Conservation (phyloP, 1,284 basidiomycete genomes). For the Amylostereum chailletii region DNA sequence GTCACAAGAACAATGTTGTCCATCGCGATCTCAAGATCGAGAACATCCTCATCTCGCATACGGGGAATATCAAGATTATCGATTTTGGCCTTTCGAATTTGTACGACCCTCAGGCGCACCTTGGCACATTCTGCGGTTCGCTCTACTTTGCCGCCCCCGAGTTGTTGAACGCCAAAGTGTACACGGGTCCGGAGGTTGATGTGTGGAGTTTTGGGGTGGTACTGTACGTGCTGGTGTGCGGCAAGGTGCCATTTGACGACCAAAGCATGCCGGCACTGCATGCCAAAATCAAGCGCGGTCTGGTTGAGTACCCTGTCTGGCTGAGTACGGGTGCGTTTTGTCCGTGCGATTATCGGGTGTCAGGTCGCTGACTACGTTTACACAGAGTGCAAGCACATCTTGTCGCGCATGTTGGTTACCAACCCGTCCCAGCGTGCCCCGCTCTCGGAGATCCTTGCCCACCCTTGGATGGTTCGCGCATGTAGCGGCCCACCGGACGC, state of each 20-base stretch:
- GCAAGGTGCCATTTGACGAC: constrained; percentile 98
- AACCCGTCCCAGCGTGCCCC: constrained; percentile 83
- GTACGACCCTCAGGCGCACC: constrained; percentile 78
- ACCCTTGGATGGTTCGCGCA: constrained; percentile 94
- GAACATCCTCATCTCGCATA: constrained; percentile 98
- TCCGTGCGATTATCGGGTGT: constrained; percentile 1
- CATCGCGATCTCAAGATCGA: constrained; percentile 99
- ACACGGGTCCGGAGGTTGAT: constrained; percentile 97
- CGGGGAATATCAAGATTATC: constrained; percentile 99
- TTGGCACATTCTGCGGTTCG: constrained; percentile 95
- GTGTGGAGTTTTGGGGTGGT: constrained; percentile 99
- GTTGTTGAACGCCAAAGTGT: constrained; percentile 91
- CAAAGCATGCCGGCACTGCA: constrained; percentile 98
- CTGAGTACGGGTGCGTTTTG: constrained; percentile 70
- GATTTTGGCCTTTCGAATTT: constrained; percentile 98
- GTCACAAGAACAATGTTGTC: constrained; percentile 95
- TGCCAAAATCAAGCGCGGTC: constrained; percentile 96
- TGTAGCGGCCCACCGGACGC: constrained; percentile 74
- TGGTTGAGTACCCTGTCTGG: constrained; percentile 98
- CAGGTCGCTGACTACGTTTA: constrained; percentile 8
- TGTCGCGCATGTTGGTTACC: constrained; percentile 94
- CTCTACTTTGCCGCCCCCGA: constrained; percentile 98
- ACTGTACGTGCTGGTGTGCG: constrained; percentile 94
- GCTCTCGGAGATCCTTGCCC: constrained; percentile 80
- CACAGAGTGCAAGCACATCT: constrained; percentile 87